Conservation (phyloP, 2,329 filamentous ascomycete species). For the Ophiostoma triangulosporum region DNA sequence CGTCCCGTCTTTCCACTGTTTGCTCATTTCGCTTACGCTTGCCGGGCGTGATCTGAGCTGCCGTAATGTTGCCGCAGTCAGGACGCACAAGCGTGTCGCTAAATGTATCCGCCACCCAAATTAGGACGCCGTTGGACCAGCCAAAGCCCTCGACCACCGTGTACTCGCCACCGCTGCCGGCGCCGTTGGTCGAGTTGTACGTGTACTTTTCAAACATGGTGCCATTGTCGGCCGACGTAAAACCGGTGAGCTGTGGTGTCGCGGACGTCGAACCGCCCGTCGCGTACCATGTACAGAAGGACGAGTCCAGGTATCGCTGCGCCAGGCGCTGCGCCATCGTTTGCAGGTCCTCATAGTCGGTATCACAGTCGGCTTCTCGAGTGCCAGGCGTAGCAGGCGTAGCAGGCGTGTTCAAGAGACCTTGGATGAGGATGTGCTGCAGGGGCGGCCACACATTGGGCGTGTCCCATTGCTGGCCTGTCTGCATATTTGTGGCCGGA, state of each 20-base stretch:
- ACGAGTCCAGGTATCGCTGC: slow-evolving; percentile 52
- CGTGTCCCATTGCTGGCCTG: slow-evolving; percentile 57
- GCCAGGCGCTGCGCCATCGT: slow-evolving; percentile 43
- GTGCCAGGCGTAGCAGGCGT: slow-evolving; percentile 39
- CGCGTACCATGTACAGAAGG: slow-evolving; percentile 57
- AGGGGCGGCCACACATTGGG: slow-evolving; percentile 58
- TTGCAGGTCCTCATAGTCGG: slow-evolving; percentile 38
- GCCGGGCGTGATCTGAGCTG: slow-evolving; percentile 19
- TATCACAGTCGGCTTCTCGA: too few species aligned
- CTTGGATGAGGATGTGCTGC: slow-evolving; percentile 49
- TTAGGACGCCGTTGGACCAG: slow-evolving; percentile 56
- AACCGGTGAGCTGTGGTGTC: slow-evolving; percentile 35
- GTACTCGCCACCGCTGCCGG: slow-evolving; percentile 54
- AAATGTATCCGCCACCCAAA: slow-evolving; percentile 53
- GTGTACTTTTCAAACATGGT: slow-evolving; percentile 61
- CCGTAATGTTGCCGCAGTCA: slow-evolving; percentile 37
- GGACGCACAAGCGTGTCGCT: slow-evolving; percentile 39
- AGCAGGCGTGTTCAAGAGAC: slow-evolving; percentile 44
- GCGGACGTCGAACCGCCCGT: slow-evolving; percentile 48
- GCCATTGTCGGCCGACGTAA: slow-evolving; percentile 31
- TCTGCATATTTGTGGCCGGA: slow-evolving; percentile 45
- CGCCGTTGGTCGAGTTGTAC: slow-evolving; percentile 44
- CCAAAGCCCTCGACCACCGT: slow-evolving; percentile 57
- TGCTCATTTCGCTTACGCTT: slow-evolving; percentile 18
- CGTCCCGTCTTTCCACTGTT: neutral